Evolutionary conservation across 2,329 filamentous ascomycete species (phyloP).

Genomic region (Fusarium neocosmosporiellum): DNA sequence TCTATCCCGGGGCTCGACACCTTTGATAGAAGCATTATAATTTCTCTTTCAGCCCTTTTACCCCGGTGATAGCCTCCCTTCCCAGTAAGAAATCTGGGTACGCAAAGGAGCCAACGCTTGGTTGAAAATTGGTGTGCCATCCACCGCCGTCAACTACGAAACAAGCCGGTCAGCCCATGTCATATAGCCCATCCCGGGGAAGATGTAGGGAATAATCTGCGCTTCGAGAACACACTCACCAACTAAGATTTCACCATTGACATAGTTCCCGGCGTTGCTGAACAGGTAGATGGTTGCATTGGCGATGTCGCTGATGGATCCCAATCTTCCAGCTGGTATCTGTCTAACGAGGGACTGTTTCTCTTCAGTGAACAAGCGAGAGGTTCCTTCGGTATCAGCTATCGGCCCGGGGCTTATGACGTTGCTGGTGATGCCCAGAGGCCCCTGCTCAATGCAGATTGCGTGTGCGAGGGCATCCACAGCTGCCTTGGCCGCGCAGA

Average conservation of each 20-base stretch:
- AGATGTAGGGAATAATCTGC: no score
- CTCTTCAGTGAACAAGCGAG: background rate
- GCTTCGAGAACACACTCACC: background rate
- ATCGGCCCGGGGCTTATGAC: conserved; percentile 5
- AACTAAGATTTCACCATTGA: conserved; percentile 2
- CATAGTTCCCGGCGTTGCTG: conserved; percentile 3
- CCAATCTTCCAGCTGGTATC: conserved; percentile 2
- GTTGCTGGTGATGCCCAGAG: conserved; percentile 7
- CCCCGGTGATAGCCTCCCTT: no score
- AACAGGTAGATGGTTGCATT: conserved; percentile 13
- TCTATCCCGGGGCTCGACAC: no score
- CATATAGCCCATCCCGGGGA: no score
- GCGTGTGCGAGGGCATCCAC: conserved; percentile 4
- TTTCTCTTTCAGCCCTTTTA: no score
- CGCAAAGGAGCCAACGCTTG: no score
- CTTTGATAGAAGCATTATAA: no score
- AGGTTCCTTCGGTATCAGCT: background rate
- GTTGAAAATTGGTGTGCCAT: no score
- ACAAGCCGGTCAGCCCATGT: no score
- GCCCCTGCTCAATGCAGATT: background rate
- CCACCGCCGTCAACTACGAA: no score
- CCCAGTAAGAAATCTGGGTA: no score
- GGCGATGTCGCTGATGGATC: background rate
- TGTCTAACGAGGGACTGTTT: background rate
- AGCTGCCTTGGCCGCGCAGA: background rate